These are phyloP conservation scores for Juncus inflexus DNA, from an alignment of 176 grass and related monocot species.

Conservation along the genomic window DNA sequence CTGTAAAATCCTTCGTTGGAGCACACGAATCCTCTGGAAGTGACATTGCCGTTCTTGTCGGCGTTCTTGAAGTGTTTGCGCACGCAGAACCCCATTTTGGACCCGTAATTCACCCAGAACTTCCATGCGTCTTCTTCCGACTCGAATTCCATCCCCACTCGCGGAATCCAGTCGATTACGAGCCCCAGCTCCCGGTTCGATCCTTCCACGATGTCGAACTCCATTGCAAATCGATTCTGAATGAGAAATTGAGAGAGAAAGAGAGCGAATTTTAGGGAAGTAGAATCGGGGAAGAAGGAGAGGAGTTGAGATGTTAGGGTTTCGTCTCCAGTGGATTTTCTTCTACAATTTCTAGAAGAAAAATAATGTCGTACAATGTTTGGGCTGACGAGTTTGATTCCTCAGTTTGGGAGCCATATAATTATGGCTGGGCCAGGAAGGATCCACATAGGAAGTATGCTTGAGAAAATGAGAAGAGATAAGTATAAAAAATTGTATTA, in stretches of 20 bases:
- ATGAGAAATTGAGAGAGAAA: conserved; percentile 22
- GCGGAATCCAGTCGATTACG: conserved; percentile 18
- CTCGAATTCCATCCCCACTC: conserved; percentile 22
- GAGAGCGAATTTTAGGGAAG: too few relatives aligned
- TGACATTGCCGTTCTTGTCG: conserved; percentile 24
- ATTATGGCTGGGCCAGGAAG: neutral
- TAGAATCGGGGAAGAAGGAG: too few relatives aligned
- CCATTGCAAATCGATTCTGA: conserved; percentile 6
- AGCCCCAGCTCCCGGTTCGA: conserved; percentile 5
- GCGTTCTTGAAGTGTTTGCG: conserved; percentile 30
- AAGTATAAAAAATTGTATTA: too few relatives aligned
- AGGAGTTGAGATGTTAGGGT: too few relatives aligned
- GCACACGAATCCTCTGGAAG: conserved; percentile 29
- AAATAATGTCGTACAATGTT: too few relatives aligned
- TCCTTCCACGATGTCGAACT: conserved; percentile 24
- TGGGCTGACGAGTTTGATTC: too few relatives aligned
- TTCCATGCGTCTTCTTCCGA: conserved; percentile 31
- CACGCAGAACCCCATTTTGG: conserved; percentile 25
- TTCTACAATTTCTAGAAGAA: too few relatives aligned
- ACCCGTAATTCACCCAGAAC: conserved; percentile 29
- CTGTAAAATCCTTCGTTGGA: conserved; percentile 24
- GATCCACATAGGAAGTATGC: neutral
- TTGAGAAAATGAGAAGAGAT: neutral
- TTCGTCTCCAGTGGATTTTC: too few relatives aligned
- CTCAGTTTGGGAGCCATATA: neutral